Evolutionary conservation across 2,329 filamentous ascomycete species (phyloP).

Genomic region (Macrophomina pseudophaseolina): DNA sequence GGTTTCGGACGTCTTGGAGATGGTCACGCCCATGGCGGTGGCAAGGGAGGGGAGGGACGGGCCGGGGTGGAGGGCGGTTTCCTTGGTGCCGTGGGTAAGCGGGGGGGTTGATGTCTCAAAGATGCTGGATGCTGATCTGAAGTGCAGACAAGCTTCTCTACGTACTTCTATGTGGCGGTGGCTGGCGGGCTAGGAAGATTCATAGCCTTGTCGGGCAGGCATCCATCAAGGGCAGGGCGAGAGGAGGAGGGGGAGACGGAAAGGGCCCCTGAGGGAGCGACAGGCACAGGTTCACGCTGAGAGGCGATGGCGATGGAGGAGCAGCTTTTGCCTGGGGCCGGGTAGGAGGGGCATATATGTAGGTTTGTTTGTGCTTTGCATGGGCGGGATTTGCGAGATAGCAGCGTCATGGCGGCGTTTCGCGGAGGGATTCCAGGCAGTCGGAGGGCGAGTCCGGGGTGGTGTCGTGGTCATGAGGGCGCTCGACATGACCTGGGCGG

Average conservation of each 20-base stretch:
- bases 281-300: not conserved
- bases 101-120: not conserved
- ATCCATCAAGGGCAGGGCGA: not conserved
- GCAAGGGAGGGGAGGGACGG: not conserved
- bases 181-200: not conserved
- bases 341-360: not conserved
- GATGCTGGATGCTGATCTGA: not conserved
- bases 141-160: not conserved
- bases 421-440: not conserved
- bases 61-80: not conserved
- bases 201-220: not conserved
- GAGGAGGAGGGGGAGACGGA: not conserved
- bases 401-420: conserved; percentile 17
- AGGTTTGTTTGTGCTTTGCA: conserved; percentile 4
- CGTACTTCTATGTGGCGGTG: conserved; percentile 6
- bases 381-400: not conserved
- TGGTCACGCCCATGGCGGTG: conserved; percentile 38
- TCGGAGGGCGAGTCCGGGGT: not conserved
- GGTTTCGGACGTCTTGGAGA: conserved; percentile 35
- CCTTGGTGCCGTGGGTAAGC: not conserved
- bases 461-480: conserved; percentile 18
- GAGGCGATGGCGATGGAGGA: not conserved
- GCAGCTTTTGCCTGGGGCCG: not conserved
- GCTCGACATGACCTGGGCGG: conserved; percentile 1
- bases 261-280: not conserved